Conservation (phyloP, 495 filamentous ascomycete genomes). For the Aspergillus olivimuriae region DNA sequence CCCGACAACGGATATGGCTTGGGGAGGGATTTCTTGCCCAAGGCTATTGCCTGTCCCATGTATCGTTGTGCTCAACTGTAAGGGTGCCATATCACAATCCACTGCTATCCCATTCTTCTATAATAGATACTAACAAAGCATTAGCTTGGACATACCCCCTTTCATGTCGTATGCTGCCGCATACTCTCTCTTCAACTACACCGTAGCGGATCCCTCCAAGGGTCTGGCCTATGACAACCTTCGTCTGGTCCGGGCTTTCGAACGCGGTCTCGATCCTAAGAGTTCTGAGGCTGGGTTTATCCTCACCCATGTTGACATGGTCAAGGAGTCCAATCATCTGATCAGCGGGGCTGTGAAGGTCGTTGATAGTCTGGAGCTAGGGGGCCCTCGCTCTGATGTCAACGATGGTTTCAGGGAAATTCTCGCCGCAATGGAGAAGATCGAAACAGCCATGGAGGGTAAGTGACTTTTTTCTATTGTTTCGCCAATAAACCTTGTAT, state of each 20-base stretch:
- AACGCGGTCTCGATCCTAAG: constrained; percentile 72
- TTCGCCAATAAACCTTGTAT: no score
- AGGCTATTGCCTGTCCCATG: constrained; percentile 65
- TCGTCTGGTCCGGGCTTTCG: constrained; percentile 80
- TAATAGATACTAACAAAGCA: constrained; percentile 5
- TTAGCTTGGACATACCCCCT: constrained; percentile 48
- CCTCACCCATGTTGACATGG: constrained; percentile 78
- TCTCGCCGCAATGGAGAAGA: constrained; percentile 55
- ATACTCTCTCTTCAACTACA: constrained; percentile 88
- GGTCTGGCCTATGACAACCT: constrained; percentile 70
- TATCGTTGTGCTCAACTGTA: constrained; percentile 73
- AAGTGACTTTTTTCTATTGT: no score
- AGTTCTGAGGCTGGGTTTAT: constrained; percentile 94
- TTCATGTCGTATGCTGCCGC: constrained; percentile 95
- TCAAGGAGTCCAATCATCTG: constrained; percentile 65
- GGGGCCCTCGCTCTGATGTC: constrained; percentile 45
- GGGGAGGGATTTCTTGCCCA: constrained; percentile 62
- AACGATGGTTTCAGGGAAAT: constrained; percentile 58
- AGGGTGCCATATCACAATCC: constrained; percentile 29
- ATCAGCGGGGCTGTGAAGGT: constrained; percentile 61
- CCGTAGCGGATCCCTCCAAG: constrained; percentile 54
- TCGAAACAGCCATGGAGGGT: constrained; percentile 78
- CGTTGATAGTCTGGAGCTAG: constrained; percentile 50
- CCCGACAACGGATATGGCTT: constrained; percentile 66
- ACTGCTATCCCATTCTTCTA: not conserved